A percentile compares a stretch with the other conserved stretches of the same genome.
Conservation (phyloP, 1,284 basidiomycete species). For the Ganoderma sinense region DNA sequence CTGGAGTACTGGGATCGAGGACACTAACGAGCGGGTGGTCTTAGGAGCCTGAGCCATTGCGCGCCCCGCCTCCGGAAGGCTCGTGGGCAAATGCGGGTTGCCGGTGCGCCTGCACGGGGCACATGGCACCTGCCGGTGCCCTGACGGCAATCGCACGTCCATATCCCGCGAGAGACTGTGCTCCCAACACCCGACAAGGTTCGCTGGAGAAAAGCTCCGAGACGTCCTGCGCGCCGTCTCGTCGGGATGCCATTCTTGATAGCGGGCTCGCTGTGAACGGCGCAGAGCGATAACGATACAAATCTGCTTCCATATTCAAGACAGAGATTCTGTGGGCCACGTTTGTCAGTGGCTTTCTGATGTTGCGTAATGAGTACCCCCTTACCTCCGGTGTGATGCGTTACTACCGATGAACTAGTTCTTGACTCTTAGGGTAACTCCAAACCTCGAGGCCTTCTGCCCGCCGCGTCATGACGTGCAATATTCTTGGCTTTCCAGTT, state of each 20-base stretch:
- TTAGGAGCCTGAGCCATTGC: no score
- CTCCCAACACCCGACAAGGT: background rate
- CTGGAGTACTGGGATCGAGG: no score
- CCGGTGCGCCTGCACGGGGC: background rate
- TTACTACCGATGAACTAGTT: background rate
- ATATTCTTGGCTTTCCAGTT: constrained; percentile 35
- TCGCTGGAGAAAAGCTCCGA: background rate
- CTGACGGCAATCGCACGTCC: background rate
- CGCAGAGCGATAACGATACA: background rate
- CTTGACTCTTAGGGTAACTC: constrained; percentile 26
- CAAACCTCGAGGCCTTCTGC: constrained; percentile 43
- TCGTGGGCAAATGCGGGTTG: background rate
- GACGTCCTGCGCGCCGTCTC: background rate
- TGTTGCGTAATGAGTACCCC: constrained; percentile 2
- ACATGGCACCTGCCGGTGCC: background rate
- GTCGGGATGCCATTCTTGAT: background rate
- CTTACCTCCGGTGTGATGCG: background rate
- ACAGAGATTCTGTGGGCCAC: background rate
- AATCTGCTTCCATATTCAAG: background rate
- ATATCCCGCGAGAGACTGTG: background rate
- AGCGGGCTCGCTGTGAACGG: background rate
- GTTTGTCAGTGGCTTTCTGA: background rate
- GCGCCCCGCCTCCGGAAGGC: background rate
- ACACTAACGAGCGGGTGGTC: no score
- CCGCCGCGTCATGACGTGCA: constrained; percentile 38